Evolutionary conservation across 2,329 filamentous ascomycete genomes (phyloP), one percentile per base, ranked within the genome.

Genomic region (Didymella pinodella): DNA sequence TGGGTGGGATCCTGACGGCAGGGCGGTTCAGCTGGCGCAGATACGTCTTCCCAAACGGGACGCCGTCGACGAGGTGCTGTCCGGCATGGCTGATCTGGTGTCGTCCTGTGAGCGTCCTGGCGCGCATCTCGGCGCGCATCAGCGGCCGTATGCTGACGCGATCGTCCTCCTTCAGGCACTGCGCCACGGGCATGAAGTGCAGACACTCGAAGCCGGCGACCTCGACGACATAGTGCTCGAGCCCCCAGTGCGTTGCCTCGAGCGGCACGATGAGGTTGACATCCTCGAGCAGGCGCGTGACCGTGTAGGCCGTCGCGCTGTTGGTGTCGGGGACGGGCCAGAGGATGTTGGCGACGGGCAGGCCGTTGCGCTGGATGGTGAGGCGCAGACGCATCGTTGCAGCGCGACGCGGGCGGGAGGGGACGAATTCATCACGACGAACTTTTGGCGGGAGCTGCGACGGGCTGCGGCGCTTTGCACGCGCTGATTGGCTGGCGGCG

Each of bases 181-280:
- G 84, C 14, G 83, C 81, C 6, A 96, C 84, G 20, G 85, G 82
- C 73, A 92, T 89, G 69, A 92, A 98, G 78, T 97, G 94, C 56
- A 97, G 79, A 68, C 92, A 95, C 78, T 98, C 94, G 65, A 91
- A 97, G 45, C 85, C 87, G 18, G 78, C 80, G 3, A 97, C 83
- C 76, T 96, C 91, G 29, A 97, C 91, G 8, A 86, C 86, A 76
- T 98, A 98, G 74, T 97, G 92, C 70, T 97, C 93, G 3, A 97
- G 79, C 0, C 92, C 92, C 92, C 92, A 97, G 59, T 92, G 83
- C 40, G 84, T 83, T 56, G 88, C 88, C 79, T 97, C 93, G 0
- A 98, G 85, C 0, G 93, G 93, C 2, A 97, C 81, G 16, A 90
- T 84, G 43, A 91, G 86, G 77, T 96, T 93, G 65, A 97, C 82